Evolutionary conservation across 306 rosid species (phyloP).

Genomic region (Styphnolobium japonicum): DNA sequence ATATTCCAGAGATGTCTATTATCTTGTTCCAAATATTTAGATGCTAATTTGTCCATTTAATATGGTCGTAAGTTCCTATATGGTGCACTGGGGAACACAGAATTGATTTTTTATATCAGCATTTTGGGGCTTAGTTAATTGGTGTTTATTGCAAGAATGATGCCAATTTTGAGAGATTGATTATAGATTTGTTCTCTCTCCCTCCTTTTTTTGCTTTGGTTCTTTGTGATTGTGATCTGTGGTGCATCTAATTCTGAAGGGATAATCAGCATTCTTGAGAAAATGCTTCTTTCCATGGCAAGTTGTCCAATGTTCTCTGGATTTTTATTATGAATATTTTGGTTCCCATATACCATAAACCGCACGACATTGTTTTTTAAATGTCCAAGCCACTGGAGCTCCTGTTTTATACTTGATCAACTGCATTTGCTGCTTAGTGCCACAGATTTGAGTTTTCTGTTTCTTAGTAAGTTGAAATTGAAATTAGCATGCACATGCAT

Average conservation of each 20-base stretch:
- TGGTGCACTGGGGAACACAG: neutral
- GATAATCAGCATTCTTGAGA: conserved; percentile 9
- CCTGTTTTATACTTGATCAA: neutral
- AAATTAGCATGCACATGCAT: conserved; percentile 6
- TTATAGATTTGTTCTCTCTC: neutral
- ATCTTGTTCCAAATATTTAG: neutral
- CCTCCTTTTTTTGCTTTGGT: neutral
- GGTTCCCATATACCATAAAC: neutral
- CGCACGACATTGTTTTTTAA: neutral
- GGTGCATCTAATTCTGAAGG: neutral
- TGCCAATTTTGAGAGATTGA: neutral
- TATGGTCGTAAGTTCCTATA: neutral
- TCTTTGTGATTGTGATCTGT: neutral
- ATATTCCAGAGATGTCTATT: neutral
- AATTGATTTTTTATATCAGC: neutral
- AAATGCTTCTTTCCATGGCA: neutral
- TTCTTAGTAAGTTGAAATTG: neutral
- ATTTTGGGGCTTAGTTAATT: neutral
- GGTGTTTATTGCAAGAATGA: neutral
- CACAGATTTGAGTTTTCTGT: neutral
- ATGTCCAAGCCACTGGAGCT: neutral
- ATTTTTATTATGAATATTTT: neutral
- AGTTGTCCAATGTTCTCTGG: neutral
- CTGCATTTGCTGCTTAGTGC: neutral
- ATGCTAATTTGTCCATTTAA: neutral